Evolutionary conservation across 78 protist species (phyloP).

Genomic region (Bigelowiella natans): DNA sequence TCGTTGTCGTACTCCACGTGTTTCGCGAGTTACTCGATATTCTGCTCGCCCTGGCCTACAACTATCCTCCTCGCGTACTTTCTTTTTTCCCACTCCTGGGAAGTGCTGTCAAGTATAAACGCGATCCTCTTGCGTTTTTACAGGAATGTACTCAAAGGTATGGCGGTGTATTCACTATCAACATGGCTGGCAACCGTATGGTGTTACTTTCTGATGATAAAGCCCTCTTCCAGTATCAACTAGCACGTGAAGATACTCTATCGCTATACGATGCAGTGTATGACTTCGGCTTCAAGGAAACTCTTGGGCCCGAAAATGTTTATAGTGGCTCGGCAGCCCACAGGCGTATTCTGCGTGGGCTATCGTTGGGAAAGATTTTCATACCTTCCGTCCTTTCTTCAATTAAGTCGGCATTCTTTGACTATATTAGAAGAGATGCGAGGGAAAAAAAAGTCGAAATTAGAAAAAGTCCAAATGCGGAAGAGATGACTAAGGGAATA

Average conservation of each 20-base stretch:
- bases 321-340: not conserved
- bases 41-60: not conserved
- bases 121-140: too few relatives aligned
- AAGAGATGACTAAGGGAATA: too few relatives aligned
- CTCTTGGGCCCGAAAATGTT: not conserved
- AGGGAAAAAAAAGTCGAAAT: too few relatives aligned
- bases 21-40: not conserved
- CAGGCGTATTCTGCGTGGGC: too few relatives aligned
- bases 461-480: too few relatives aligned
- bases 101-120: not conserved
- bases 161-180: not conserved
- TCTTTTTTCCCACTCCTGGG: not conserved
- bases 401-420: too few relatives aligned
- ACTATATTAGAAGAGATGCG: too few relatives aligned
- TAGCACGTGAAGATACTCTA: not conserved
- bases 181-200: not conserved
- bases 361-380: too few relatives aligned
- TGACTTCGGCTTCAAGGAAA: not conserved
- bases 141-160: not conserved
- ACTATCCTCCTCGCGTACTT: not conserved
- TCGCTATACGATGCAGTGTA: not conserved
- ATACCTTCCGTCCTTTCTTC: too few relatives aligned
- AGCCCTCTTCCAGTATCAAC: not conserved
- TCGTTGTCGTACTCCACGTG: not conserved
- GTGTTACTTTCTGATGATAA: not conserved